phyloP scores from a whole-genome alignment of 148 eudicot species.

The Vaccinium vitisidaea region DNA sequence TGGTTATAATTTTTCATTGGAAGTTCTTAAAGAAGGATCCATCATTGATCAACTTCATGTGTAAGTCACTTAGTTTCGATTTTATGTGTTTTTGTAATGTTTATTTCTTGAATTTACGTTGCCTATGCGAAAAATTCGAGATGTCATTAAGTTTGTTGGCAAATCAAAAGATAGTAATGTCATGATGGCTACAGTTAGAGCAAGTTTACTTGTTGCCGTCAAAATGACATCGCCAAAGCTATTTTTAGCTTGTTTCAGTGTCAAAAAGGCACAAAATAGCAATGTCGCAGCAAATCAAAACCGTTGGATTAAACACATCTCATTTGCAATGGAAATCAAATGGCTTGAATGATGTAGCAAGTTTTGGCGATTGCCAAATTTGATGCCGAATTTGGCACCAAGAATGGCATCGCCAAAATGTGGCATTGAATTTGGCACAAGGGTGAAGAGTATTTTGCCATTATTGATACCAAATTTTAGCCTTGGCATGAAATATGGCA shows the following conservation, averaged over 20 bases:
- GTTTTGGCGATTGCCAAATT: background rate
- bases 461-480: background rate
- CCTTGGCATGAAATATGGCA: background rate
- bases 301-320: background rate
- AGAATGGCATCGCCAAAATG: no score
- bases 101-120: background rate
- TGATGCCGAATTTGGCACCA: no score
- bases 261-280: background rate
- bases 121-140: background rate
- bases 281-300: background rate
- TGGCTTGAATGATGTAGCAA: background rate
- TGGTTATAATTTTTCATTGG: slow-evolving; percentile 51
- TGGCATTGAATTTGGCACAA: background rate
- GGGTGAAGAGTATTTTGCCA: background rate
- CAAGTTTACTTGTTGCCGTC: background rate
- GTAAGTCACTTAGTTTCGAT: slow-evolving; percentile 31
- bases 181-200: background rate
- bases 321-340: background rate
- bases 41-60: slow-evolving; percentile 68
- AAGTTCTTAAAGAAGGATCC: slow-evolving; percentile 84
- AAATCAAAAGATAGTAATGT: background rate
- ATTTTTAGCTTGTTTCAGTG: background rate
- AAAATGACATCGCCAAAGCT: background rate
- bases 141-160: background rate
- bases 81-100: background rate